Percentiles rank a stretch among this genome's conserved stretches.
Evolutionary conservation across 1,284 basidiomycete species (phyloP).

Genomic region (Mycocalia duriaeana): DNA sequence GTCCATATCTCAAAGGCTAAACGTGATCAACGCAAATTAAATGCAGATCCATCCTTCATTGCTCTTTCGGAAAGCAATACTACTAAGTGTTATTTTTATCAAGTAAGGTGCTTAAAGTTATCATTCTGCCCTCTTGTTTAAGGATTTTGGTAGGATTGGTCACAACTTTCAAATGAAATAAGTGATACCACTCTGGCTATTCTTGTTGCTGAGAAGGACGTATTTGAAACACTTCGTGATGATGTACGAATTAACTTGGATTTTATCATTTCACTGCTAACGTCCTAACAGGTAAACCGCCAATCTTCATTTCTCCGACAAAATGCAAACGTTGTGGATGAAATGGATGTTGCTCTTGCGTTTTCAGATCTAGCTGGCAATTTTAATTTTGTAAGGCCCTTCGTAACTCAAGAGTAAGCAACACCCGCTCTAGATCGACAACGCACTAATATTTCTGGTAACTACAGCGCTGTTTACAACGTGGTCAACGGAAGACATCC

Average conservation of each 20-base stretch:
- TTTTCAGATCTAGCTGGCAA: slow-evolving; percentile 85
- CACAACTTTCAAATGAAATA: slow-evolving; percentile 63
- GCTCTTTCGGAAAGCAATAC: slow-evolving; percentile 55
- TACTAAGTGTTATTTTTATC: slow-evolving; percentile 68
- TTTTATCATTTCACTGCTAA: slow-evolving; percentile 6
- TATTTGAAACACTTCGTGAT: slow-evolving; percentile 62
- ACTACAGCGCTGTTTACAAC: slow-evolving; percentile 56
- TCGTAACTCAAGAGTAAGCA: slow-evolving; percentile 65
- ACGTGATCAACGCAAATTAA: slow-evolving; percentile 49
- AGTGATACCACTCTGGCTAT: slow-evolving; percentile 55
- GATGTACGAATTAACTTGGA: slow-evolving; percentile 42
- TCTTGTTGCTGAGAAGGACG: slow-evolving; percentile 57
- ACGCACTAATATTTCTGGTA: too few relatives aligned
- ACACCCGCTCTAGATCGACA: neutral
- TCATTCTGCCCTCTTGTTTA: slow-evolving; percentile 6
- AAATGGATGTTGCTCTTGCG: slow-evolving; percentile 81
- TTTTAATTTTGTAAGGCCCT: slow-evolving; percentile 72
- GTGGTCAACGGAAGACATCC: slow-evolving; percentile 87
- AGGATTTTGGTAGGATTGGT: slow-evolving; percentile 58
- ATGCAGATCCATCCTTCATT: slow-evolving; percentile 45
- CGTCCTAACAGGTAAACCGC: slow-evolving; percentile 50
- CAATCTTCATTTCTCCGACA: slow-evolving; percentile 53
- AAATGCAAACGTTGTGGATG: slow-evolving; percentile 82
- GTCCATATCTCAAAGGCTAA: slow-evolving; percentile 64
- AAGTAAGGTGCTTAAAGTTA: too few relatives aligned